phyloP scores from a whole-genome alignment of 225 moss, liverwort and hornwort species.

The Polytrichum formosum region DNA sequence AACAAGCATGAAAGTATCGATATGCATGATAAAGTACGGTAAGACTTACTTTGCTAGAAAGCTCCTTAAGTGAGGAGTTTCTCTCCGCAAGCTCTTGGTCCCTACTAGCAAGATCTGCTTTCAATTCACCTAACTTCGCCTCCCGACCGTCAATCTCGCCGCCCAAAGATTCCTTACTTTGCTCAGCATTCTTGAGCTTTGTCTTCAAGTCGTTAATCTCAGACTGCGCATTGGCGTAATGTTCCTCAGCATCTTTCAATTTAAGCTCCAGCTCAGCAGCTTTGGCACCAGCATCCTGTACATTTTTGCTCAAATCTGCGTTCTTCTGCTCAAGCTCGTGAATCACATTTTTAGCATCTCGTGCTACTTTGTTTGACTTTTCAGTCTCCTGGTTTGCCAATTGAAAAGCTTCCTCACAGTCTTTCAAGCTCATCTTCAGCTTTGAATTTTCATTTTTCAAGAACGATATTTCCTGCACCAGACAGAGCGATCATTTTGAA shows the following conservation, averaged over 20 bases:
- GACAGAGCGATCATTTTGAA: background rate
- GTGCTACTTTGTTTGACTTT: conserved; percentile 46
- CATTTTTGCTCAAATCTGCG: conserved; percentile 13
- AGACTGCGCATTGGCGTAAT: conserved; percentile 8
- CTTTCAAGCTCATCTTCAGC: conserved; percentile 29
- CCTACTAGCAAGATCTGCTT: conserved; percentile 23
- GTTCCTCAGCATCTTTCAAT: conserved; percentile 33
- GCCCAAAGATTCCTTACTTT: conserved; percentile 21
- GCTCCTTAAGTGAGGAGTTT: conserved; percentile 30
- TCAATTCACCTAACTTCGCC: conserved; percentile 22
- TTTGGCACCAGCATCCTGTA: conserved; percentile 42
- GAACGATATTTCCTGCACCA: conserved; percentile 35
- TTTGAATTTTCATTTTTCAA: conserved; percentile 39
- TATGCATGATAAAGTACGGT: no score
- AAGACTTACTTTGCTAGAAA: conserved; percentile 35
- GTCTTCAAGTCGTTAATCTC: conserved; percentile 24
- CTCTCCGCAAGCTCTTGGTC: conserved; percentile 30
- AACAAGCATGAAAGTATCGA: no score
- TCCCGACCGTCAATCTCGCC: conserved; percentile 35
- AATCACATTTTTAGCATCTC: conserved; percentile 30
- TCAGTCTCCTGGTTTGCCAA: conserved; percentile 54
- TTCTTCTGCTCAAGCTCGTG: conserved; percentile 31
- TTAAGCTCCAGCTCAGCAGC: conserved; percentile 40
- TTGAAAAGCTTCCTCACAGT: conserved; percentile 65
- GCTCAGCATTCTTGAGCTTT: conserved; percentile 19